Percentiles rank a stretch among this genome's conserved stretches.
phyloP scores from a whole-genome alignment of 805 yeast genomes.

The Lipomyces anomalus region DNA sequence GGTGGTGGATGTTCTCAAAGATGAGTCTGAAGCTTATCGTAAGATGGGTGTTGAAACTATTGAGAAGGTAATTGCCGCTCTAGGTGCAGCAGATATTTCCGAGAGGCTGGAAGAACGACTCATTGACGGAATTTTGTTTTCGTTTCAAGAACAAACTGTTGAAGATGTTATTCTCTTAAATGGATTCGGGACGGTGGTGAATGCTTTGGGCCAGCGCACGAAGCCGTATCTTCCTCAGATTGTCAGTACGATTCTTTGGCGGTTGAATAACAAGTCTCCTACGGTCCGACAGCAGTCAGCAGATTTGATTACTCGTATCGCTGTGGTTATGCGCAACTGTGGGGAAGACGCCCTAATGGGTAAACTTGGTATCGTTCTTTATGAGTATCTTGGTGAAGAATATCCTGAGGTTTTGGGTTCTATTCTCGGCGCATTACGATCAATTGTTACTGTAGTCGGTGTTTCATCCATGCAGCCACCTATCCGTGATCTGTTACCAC shows the following conservation, averaged over 20 bases:
- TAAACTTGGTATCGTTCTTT: conserved; percentile 68
- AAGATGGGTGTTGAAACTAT: conserved; percentile 72
- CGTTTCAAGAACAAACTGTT: conserved; percentile 71
- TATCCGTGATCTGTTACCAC: conserved; percentile 71
- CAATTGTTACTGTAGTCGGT: conserved; percentile 57
- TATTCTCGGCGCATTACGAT: conserved; percentile 61
- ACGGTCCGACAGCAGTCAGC: conserved; percentile 80
- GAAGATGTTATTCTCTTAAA: conserved; percentile 52
- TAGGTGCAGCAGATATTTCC: conserved; percentile 57
- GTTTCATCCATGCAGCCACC: conserved; percentile 69
- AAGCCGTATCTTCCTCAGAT: conserved; percentile 69
- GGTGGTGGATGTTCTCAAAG: conserved; percentile 58
- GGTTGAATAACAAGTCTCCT: conserved; percentile 65
- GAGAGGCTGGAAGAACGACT: conserved; percentile 57
- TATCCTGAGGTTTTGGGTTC: conserved; percentile 92
- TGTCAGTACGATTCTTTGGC: conserved; percentile 62
- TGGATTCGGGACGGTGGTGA: conserved; percentile 60
- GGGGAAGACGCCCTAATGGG: conserved; percentile 56
- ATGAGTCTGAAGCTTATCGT: conserved; percentile 75
- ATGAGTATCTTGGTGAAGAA: conserved; percentile 90
- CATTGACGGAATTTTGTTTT: conserved; percentile 72
- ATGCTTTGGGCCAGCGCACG: conserved; percentile 56
- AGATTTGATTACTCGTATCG: conserved; percentile 60
- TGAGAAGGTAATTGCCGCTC: conserved; percentile 45
- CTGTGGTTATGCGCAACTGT: conserved; percentile 62